Conservation (phyloP, 1,139 yeast genomes). For the Protomyces arabidopsidicola region DNA sequence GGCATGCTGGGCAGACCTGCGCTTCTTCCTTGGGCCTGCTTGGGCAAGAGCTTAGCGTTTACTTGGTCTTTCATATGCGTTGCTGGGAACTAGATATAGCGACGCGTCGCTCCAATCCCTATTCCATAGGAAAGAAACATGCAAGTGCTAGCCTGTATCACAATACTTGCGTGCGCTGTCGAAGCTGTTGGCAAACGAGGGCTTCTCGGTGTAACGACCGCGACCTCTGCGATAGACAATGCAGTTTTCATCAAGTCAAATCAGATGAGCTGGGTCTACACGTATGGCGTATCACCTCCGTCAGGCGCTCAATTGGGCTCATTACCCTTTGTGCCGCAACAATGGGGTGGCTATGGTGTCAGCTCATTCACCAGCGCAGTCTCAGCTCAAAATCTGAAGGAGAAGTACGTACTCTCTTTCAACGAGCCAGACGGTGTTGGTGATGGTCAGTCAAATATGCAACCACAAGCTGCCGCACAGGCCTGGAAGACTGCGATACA, state of each 20-base stretch:
- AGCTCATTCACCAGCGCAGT: constrained; percentile 4
- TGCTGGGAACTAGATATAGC: too few species aligned
- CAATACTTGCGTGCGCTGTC: background rate
- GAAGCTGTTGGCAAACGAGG: constrained; percentile 19
- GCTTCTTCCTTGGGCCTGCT: background rate
- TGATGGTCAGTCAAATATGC: constrained; percentile 18
- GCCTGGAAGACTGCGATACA: constrained; percentile 20
- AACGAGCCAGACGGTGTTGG: constrained; percentile 23
- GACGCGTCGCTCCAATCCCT: too few species aligned
- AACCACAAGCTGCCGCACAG: constrained; percentile 13
- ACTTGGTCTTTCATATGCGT: background rate
- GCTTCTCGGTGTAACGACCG: constrained; percentile 12
- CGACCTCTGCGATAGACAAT: constrained; percentile 12
- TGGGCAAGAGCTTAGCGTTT: background rate
- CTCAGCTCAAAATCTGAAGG: constrained; percentile 1
- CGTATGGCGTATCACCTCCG: constrained; percentile 16
- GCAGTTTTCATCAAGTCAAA: constrained; percentile 4
- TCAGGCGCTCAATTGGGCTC: constrained; percentile 10
- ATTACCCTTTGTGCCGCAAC: constrained; percentile 19
- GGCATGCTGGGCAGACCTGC: too few species aligned
- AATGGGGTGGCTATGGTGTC: constrained; percentile 17
- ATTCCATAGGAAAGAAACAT: background rate
- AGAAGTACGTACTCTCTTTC: constrained; percentile 15
- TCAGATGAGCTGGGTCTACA: constrained; percentile 25
- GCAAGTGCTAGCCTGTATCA: background rate